These are phyloP conservation scores for Fusarium sp. DNA, from an alignment of 2,329 filamentous ascomycete species.

Conservation along the genomic window DNA sequence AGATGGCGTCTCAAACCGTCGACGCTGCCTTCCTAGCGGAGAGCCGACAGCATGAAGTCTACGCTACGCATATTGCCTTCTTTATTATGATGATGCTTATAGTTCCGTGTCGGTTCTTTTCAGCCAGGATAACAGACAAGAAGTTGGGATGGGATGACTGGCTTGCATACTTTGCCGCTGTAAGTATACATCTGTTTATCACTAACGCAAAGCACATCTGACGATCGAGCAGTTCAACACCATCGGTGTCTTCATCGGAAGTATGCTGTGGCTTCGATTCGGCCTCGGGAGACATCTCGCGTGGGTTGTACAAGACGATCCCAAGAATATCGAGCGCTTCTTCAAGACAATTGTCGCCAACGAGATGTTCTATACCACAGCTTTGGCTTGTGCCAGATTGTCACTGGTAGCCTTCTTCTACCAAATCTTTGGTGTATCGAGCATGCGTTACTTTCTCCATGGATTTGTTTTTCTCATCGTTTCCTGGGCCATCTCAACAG, in stretches of 20 bases:
- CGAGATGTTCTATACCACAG: conserved; percentile 2
- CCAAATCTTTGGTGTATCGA: neutral
- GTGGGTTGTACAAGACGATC: neutral
- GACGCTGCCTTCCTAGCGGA: neutral
- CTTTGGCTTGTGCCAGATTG: neutral
- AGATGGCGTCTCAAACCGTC: neutral
- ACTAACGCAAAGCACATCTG: accelerated
- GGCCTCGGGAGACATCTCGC: neutral
- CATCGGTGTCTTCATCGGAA: neutral
- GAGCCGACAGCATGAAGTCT: neutral
- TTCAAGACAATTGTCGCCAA: conserved; percentile 1
- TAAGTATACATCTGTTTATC: accelerated
- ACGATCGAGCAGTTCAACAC: neutral
- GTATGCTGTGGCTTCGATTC: conserved; percentile 1
- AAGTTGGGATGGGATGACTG: neutral
- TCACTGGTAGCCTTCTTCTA: conserved; percentile 2
- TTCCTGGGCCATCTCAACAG: conserved; percentile 4
- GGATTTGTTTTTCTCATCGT: neutral
- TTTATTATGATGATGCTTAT: neutral
- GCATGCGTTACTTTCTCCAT: conserved; percentile 8
- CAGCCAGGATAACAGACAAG: neutral
- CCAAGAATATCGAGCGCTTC: neutral
- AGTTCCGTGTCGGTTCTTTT: neutral
- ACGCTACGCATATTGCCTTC: neutral
- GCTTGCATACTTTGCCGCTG: conserved; percentile 4